Percentiles rank a stretch among this genome's conserved stretches.
Evolutionary conservation across 768 basidiomycete genomes (phyloP).

Genomic region (Leccinum sublutescens): DNA sequence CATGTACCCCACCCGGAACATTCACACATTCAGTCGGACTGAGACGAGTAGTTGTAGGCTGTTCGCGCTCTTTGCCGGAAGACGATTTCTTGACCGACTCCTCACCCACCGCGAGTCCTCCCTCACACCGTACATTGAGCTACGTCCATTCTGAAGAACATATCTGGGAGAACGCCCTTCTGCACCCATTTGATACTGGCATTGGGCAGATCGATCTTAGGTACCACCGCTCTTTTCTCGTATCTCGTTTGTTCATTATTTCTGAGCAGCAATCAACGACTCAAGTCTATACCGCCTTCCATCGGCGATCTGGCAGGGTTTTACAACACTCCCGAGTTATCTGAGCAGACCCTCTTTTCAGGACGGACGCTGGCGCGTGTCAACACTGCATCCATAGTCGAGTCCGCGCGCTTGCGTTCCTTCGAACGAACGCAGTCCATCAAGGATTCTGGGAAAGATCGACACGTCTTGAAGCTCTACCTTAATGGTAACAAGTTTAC

Average conservation of each 20-base stretch:
- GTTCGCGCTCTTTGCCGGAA: slow-evolving; percentile 25
- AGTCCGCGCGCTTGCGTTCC: slow-evolving; percentile 20
- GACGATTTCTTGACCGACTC: slow-evolving; percentile 19
- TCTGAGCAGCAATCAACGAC: slow-evolving; percentile 33
- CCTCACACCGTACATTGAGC: slow-evolving; percentile 11
- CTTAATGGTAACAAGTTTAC: slow-evolving; percentile 55
- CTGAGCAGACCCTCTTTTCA: slow-evolving; percentile 28
- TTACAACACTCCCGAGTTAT: slow-evolving; percentile 40
- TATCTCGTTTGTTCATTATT: slow-evolving; percentile 11
- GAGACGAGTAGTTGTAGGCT: slow-evolving; percentile 9
- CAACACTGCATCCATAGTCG: slow-evolving; percentile 33
- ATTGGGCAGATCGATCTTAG: slow-evolving; percentile 53
- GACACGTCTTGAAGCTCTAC: slow-evolving; percentile 54
- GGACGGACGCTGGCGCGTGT: slow-evolving; percentile 35
- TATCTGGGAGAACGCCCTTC: slow-evolving; percentile 50
- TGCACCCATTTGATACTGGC: slow-evolving; percentile 44
- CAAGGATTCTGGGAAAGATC: slow-evolving; percentile 37
- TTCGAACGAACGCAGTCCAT: slow-evolving; percentile 30
- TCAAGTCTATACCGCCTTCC: slow-evolving; percentile 50
- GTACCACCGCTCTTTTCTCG: slow-evolving; percentile 35
- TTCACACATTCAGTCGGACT: slow-evolving; percentile 17
- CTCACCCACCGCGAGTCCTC: slow-evolving; percentile 12
- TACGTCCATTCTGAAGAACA: slow-evolving; percentile 33
- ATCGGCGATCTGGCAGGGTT: slow-evolving; percentile 47
- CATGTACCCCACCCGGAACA: slow-evolving; percentile 22